phyloP scores from a whole-genome alignment of 768 basidiomycete species.

The Mycena filopes region DNA sequence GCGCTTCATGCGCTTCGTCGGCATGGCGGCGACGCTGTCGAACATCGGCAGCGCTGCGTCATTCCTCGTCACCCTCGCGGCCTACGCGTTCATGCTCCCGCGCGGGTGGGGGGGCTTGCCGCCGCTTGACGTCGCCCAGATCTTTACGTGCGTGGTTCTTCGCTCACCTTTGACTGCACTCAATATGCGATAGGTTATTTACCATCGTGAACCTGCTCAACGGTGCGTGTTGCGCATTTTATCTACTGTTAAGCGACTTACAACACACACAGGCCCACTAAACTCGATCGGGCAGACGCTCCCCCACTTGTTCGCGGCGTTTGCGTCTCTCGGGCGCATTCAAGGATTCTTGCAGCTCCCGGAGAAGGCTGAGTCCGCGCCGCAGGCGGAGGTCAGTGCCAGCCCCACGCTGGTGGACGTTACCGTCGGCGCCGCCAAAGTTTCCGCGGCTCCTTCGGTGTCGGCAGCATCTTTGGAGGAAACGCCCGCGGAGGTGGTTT shows the following conservation, averaged over 20 bases:
- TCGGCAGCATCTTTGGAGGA: too few species aligned
- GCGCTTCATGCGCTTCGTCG: background rate
- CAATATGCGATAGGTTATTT: background rate
- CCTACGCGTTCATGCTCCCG: constrained; percentile 13
- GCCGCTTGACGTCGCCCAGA: constrained; percentile 11
- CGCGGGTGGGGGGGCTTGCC: constrained; percentile 6
- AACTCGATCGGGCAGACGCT: constrained; percentile 23
- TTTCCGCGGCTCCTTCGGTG: background rate
- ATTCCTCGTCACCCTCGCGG: constrained; percentile 17
- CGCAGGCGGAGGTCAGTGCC: too few species aligned
- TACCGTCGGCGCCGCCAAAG: constrained; percentile 1
- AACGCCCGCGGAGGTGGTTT: constrained; percentile 2
- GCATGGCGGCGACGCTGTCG: background rate
- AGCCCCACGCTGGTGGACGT: too few species aligned
- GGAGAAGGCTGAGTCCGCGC: constrained; percentile 14
- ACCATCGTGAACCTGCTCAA: constrained; percentile 11
- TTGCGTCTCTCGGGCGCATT: constrained; percentile 20
- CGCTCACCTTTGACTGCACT: too few species aligned
- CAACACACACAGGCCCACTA: constrained; percentile 2
- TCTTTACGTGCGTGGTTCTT: constrained; percentile 10
- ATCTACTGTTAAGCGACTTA: background rate
- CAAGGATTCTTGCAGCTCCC: constrained; percentile 26
- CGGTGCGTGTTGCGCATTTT: background rate
- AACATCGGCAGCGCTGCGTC: constrained; percentile 15
- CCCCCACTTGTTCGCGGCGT: constrained; percentile 12